Evolutionary conservation across 2,329 filamentous ascomycete species (phyloP).

Genomic region (Hypoxylon sp.): DNA sequence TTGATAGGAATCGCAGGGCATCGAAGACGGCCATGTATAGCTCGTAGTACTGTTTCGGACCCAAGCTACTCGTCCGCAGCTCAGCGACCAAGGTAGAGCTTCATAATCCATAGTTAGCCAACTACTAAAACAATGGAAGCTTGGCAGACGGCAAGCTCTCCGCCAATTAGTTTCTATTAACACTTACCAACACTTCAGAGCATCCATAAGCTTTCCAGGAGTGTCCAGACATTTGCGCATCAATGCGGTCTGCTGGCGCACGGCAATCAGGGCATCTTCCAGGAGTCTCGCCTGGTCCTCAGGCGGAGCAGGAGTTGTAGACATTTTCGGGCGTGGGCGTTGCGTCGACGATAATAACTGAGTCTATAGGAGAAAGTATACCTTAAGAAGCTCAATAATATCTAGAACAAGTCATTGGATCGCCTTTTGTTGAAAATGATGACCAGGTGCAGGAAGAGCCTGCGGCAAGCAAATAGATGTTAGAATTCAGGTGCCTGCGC

Average conservation of each 20-base stretch:
- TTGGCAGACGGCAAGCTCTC: conserved; percentile 13
- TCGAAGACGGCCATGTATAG: conserved; percentile 99
- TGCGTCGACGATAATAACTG: conserved; percentile 19
- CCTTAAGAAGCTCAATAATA: conserved; percentile 26
- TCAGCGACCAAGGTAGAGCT: conserved; percentile 99
- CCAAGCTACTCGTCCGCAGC: conserved; percentile 93
- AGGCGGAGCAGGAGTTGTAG: conserved; percentile 72
- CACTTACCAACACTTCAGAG: conserved; percentile 97
- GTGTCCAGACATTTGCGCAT: conserved; percentile 99
- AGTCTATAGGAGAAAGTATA: conserved; percentile 20
- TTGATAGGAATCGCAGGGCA: conserved; percentile 93
- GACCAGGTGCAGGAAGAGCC: conserved; percentile 31
- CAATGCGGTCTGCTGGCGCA: conserved; percentile 94
- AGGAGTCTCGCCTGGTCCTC: conserved; percentile 93
- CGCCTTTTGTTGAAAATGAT: conserved; percentile 23
- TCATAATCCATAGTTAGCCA: conserved; percentile 45
- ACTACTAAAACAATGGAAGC: conserved; percentile 48
- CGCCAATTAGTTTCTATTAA: conserved; percentile 12
- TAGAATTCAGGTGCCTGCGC: conserved; percentile 37
- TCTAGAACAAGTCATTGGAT: conserved; percentile 38
- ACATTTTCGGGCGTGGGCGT: conserved; percentile 50
- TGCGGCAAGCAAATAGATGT: conserved; percentile 24
- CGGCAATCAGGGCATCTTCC: conserved; percentile 95
- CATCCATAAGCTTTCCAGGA: conserved; percentile 99
- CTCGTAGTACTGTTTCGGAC: conserved; percentile 99